These are phyloP conservation scores for Alternaria panax DNA, from an alignment of 2,329 filamentous ascomycete genomes.

Conservation along the genomic window DNA sequence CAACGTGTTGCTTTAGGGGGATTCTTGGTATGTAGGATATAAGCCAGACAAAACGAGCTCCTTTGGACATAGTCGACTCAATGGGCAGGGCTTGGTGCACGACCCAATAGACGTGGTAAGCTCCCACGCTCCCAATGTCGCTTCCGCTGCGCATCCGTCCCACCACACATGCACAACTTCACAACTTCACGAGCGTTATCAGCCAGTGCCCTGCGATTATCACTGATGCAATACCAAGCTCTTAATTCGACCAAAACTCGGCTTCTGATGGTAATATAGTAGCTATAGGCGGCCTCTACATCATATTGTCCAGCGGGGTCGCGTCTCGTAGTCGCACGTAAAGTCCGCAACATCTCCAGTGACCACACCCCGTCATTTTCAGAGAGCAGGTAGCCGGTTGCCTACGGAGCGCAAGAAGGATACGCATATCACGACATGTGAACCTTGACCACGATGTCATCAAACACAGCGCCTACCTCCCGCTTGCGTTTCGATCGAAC, in stretches of 20 bases:
- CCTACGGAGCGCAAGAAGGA: too few relatives aligned
- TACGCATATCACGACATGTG: neutral
- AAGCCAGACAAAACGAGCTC: too few relatives aligned
- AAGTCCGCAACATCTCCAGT: too few relatives aligned
- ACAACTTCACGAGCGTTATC: neutral
- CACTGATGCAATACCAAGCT: neutral
- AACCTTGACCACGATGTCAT: neutral
- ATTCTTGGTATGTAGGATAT: too few relatives aligned
- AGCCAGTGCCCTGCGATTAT: neutral
- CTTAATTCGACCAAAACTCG: accelerated
- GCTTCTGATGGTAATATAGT: neutral
- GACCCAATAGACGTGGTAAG: too few relatives aligned
- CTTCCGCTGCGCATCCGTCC: neutral
- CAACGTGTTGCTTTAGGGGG: too few relatives aligned
- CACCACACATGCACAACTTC: neutral
- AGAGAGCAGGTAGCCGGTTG: too few relatives aligned
- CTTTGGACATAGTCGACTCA: neutral
- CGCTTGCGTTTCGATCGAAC: neutral
- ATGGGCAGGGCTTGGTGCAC: neutral
- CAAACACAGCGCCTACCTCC: neutral
- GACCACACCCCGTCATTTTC: too few relatives aligned
- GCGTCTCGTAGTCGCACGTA: too few relatives aligned
- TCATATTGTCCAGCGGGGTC: too few relatives aligned
- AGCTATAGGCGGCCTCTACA: neutral
- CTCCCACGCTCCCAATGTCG: neutral